Evolutionary conservation across 768 basidiomycete genomes (phyloP).

Genomic region (Coprinopsis cinerea): DNA sequence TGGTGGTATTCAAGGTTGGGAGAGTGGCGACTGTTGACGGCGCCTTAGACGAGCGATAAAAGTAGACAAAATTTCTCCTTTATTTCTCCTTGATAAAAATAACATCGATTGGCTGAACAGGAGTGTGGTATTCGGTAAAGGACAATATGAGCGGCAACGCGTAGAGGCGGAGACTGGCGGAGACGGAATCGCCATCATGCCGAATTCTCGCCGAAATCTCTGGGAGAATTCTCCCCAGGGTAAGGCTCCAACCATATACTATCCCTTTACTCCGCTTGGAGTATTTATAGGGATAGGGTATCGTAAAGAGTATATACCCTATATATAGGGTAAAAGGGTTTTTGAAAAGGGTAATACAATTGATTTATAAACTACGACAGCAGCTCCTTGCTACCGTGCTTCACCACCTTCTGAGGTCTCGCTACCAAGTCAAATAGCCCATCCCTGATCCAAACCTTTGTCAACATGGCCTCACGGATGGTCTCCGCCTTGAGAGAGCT

Average conservation of each 20-base stretch:
- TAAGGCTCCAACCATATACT: background rate
- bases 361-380: background rate
- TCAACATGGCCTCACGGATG: conserved; percentile 20
- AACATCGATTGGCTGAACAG: too few relatives aligned
- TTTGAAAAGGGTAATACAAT: background rate
- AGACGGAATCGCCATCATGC: too few relatives aligned
- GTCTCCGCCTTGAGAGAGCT: conserved; percentile 24
- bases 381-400: background rate
- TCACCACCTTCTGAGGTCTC: background rate
- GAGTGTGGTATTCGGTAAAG: too few relatives aligned
- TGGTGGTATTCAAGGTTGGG: too few relatives aligned
- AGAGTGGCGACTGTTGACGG: too few relatives aligned
- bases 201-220: too few relatives aligned
- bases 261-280: background rate
- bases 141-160: too few relatives aligned
- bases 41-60: too few relatives aligned
- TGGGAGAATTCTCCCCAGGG: too few relatives aligned
- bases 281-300: background rate
- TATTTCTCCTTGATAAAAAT: too few relatives aligned
- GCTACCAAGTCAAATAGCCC: background rate
- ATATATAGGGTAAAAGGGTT: background rate
- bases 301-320: background rate
- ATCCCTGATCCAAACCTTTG: conserved; percentile 23
- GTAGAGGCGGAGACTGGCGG: too few relatives aligned
- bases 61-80: too few relatives aligned